Evolutionary conservation across 805 yeast species (phyloP).

Genomic region (Lachancea sp.): DNA sequence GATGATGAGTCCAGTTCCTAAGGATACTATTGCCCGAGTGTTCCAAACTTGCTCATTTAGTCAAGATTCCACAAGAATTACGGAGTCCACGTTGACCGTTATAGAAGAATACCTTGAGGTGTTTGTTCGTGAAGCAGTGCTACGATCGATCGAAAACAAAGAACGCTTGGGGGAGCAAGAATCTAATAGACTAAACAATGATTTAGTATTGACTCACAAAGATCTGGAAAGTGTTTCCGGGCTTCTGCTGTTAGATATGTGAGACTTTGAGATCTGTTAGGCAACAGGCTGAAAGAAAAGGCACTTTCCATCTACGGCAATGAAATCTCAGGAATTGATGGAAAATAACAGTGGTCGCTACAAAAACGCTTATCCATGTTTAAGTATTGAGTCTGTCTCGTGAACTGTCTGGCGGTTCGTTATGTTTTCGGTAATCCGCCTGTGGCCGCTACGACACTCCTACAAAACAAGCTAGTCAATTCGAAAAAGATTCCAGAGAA

Average conservation of each 20-base stretch:
- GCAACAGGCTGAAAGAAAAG: too few relatives aligned
- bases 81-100: slow-evolving; percentile 17
- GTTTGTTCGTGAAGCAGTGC: slow-evolving; percentile 27
- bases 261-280: not conserved
- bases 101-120: slow-evolving; percentile 25
- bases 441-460: too few relatives aligned
- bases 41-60: slow-evolving; percentile 18
- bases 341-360: too few relatives aligned
- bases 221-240: slow-evolving; percentile 31
- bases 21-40: slow-evolving; percentile 22
- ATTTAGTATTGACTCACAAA: slow-evolving; percentile 17
- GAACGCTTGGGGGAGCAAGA: slow-evolving; percentile 8
- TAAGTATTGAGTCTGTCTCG: too few relatives aligned
- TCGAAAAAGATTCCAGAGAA: too few relatives aligned
- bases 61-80: slow-evolving; percentile 18
- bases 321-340: too few relatives aligned
- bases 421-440: too few relatives aligned
- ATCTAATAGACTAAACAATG: slow-evolving; percentile 4
- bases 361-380: too few relatives aligned
- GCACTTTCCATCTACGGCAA: too few relatives aligned
- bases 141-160: slow-evolving; percentile 25
- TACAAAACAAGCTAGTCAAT: too few relatives aligned
- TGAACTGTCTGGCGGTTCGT: too few relatives aligned
- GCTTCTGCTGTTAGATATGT: slow-evolving; percentile 28
- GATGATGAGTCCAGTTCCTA: slow-evolving; percentile 6